Percentiles rank a stretch among this genome's conserved stretches.
phyloP scores from a whole-genome alignment of 2,329 filamentous ascomycete species.

The Aspergillus hiratsukae region DNA sequence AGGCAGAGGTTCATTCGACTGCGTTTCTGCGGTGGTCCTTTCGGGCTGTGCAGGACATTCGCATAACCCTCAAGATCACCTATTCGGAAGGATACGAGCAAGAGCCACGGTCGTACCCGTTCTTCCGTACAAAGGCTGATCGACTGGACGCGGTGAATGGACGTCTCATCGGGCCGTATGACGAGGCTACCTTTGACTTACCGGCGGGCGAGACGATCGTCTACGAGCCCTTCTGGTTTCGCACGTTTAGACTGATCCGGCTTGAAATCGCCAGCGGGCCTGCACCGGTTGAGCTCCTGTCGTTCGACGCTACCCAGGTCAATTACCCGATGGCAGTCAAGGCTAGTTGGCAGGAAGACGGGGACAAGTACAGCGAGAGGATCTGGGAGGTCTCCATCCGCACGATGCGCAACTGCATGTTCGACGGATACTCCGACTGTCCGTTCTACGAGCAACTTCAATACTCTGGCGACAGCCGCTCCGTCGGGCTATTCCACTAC shows the following conservation, averaged over 20 bases:
- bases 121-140: conserved; percentile 37
- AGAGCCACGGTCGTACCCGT: conserved; percentile 34
- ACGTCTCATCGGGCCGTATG: conserved; percentile 35
- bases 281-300: conserved; percentile 19
- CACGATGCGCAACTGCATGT: conserved; percentile 34
- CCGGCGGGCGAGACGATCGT: background rate
- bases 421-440: conserved; percentile 33
- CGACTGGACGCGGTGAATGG: conserved; percentile 30
- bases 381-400: conserved; percentile 31
- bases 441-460: conserved; percentile 36
- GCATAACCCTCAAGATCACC: conserved; percentile 22
- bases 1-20: conserved; percentile 22
- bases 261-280: conserved; percentile 25
- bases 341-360: conserved; percentile 17
- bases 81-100: conserved; percentile 32
- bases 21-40: conserved; percentile 21
- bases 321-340: conserved; percentile 37
- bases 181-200: conserved; percentile 29
- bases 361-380: conserved; percentile 9
- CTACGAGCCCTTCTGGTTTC: conserved; percentile 42
- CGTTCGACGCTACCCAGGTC: conserved; percentile 27
- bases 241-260: conserved; percentile 35
- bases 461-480: conserved; percentile 25
- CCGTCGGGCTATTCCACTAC: conserved; percentile 29
- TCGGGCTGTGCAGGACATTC: conserved; percentile 11